phyloP scores from a whole-genome alignment of 2,329 filamentous ascomycete species.

The Exophiala bonariae region DNA sequence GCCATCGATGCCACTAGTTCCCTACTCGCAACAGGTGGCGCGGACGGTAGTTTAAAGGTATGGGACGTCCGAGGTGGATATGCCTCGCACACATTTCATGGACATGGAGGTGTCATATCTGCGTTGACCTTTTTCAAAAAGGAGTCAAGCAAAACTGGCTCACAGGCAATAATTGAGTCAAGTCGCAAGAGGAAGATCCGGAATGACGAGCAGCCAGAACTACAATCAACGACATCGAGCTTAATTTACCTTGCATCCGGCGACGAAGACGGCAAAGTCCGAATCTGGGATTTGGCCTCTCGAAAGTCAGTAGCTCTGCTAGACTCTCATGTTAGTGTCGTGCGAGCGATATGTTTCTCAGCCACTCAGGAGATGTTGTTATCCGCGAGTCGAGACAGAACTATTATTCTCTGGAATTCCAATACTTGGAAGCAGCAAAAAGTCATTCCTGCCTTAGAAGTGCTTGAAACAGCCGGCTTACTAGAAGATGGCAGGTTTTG shows the following conservation, averaged over 20 bases:
- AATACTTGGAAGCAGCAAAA: conserved; percentile 79
- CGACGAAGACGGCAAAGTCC: conserved; percentile 88
- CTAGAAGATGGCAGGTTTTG: conserved; percentile 68
- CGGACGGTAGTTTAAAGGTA: conserved; percentile 91
- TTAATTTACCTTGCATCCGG: conserved; percentile 76
- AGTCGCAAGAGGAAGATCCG: conserved; percentile 37
- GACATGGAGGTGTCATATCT: conserved; percentile 87
- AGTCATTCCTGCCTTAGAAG: conserved; percentile 81
- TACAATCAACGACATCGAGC: conserved; percentile 41
- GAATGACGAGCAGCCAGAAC: conserved; percentile 47
- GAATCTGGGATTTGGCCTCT: conserved; percentile 89
- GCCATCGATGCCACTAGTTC: conserved; percentile 85
- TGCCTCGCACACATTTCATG: conserved; percentile 91
- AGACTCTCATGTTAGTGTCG: conserved; percentile 92
- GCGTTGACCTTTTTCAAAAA: conserved; percentile 86
- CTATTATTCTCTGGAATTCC: conserved; percentile 87
- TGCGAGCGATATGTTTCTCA: conserved; percentile 84
- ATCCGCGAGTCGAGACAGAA: conserved; percentile 88
- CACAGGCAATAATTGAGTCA: conserved; percentile 1
- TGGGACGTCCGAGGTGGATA: conserved; percentile 90
- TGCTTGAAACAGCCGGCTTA: conserved; percentile 82
- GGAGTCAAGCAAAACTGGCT: conserved; percentile 12
- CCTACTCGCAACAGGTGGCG: conserved; percentile 85
- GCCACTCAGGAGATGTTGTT: conserved; percentile 71
- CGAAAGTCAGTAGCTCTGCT: conserved; percentile 73